phyloP scores from a whole-genome alignment of 805 yeast species.

The Lachancea meyersii region DNA sequence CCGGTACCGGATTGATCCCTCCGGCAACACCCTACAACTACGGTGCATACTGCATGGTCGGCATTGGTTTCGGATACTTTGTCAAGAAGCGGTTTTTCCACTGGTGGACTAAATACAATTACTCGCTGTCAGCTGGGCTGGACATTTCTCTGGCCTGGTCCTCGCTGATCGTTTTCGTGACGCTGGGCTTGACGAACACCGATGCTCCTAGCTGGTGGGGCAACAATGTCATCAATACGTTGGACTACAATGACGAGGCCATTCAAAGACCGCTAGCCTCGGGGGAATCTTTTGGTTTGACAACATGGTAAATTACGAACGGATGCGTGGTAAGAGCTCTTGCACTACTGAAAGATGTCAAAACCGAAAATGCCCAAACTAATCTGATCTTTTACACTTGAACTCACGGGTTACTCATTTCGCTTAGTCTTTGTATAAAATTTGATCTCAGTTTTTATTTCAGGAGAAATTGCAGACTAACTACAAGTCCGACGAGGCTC shows the following conservation, averaged over 20 bases:
- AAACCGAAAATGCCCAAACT: no score
- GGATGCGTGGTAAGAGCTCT: background rate
- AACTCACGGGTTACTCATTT: no score
- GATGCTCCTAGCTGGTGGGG: conserved; percentile 62
- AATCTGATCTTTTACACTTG: background rate
- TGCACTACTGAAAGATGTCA: no score
- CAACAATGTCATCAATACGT: conserved; percentile 39
- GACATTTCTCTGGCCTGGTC: conserved; percentile 64
- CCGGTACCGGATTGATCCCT: conserved; percentile 49
- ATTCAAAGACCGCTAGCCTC: conserved; percentile 5
- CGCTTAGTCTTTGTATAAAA: no score
- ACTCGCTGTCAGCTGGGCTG: conserved; percentile 57
- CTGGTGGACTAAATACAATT: conserved; percentile 78
- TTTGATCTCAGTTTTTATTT: no score
- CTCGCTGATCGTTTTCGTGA: conserved; percentile 50
- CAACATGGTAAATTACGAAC: conserved; percentile 4
- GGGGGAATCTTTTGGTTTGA: conserved; percentile 11
- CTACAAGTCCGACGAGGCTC: no score
- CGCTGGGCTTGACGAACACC: conserved; percentile 40
- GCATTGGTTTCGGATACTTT: conserved; percentile 51
- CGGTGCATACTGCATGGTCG: conserved; percentile 48
- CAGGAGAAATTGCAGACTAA: no score
- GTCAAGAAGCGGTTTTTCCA: conserved; percentile 48
- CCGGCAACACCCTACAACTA: conserved; percentile 66
- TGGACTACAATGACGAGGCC: conserved; percentile 28